Conservation (phyloP, 164 flowering plant species). For the Amborella trichopoda region DNA sequence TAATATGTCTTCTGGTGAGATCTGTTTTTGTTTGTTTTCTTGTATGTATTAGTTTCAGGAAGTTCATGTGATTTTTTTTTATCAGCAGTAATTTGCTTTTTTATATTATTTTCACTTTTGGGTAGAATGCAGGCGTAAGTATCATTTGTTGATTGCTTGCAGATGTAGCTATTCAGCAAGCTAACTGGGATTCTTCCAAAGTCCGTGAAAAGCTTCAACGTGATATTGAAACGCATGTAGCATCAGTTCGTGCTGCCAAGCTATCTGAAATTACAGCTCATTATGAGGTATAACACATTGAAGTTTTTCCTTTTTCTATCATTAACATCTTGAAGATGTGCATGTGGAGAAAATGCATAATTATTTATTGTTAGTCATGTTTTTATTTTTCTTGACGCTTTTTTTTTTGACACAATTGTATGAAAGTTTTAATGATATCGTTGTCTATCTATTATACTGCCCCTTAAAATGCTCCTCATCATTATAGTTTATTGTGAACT, state of each 20-base stretch:
- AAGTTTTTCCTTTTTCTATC: too few species aligned
- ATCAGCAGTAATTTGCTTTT: neutral
- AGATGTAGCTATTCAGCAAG: neutral
- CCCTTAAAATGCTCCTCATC: neutral
- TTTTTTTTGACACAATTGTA: neutral
- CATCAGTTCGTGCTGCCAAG: slow-evolving; percentile 31
- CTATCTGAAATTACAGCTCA: slow-evolving; percentile 31
- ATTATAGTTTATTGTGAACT: neutral
- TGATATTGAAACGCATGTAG: slow-evolving; percentile 54
- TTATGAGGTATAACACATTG: slow-evolving; percentile 34
- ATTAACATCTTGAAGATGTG: too few species aligned
- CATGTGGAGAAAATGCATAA: too few species aligned
- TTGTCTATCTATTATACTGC: neutral
- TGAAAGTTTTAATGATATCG: neutral
- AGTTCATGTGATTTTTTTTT: neutral
- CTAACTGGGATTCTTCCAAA: slow-evolving; percentile 51
- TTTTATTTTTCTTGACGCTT: neutral
- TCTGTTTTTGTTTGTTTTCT: too few species aligned
- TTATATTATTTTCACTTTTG: neutral
- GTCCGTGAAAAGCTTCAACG: slow-evolving; percentile 49
- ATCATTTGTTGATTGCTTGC: neutral
- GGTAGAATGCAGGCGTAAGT: too few species aligned
- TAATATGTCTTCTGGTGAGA: too few species aligned
- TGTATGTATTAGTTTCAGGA: too few species aligned
- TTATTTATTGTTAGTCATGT: neutral